phyloP scores from a whole-genome alignment of 2,329 filamentous ascomycete genomes.

The Pyrenophora tritici-repentis region DNA sequence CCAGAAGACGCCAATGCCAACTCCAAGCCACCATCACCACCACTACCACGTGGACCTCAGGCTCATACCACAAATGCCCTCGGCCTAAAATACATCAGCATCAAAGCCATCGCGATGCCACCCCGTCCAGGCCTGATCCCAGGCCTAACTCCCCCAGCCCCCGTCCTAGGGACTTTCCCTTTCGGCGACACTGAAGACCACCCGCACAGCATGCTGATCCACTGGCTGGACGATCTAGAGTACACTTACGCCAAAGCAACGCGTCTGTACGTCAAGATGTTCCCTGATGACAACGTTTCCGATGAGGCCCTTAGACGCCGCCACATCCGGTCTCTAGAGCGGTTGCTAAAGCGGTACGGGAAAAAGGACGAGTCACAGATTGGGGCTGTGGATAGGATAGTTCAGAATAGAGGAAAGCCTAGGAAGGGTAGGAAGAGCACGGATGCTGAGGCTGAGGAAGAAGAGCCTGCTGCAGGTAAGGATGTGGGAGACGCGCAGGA shows the following conservation, averaged over 20 bases:
- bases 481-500: too few species aligned
- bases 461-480: too few species aligned
- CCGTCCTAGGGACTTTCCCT: constrained; percentile 3
- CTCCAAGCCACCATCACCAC: too few species aligned
- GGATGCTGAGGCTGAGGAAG: too few species aligned
- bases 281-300: constrained; percentile 9
- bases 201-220: constrained; percentile 17
- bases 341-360: constrained; percentile 16
- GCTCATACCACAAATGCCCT: neutral
- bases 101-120: constrained; percentile 23
- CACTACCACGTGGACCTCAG: neutral
- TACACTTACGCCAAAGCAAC: constrained; percentile 12
- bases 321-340: constrained; percentile 12
- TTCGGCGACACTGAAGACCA: constrained; percentile 20
- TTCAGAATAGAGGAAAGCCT: neutral
- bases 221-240: constrained; percentile 20
- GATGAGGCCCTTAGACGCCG: constrained; percentile 21
- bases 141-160: constrained; percentile 8
- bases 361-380: constrained; percentile 9
- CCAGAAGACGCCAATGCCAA: neutral
- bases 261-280: constrained; percentile 10
- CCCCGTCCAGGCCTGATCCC: neutral
- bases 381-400: constrained; percentile 1
- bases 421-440: too few species aligned
- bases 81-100: constrained; percentile 15